A percentile compares a stretch with the other conserved stretches of the same genome.
These are phyloP conservation scores for Centrapalus pauciflorus DNA, from an alignment of 129 eudicot genomes.

Conservation along the genomic window DNA sequence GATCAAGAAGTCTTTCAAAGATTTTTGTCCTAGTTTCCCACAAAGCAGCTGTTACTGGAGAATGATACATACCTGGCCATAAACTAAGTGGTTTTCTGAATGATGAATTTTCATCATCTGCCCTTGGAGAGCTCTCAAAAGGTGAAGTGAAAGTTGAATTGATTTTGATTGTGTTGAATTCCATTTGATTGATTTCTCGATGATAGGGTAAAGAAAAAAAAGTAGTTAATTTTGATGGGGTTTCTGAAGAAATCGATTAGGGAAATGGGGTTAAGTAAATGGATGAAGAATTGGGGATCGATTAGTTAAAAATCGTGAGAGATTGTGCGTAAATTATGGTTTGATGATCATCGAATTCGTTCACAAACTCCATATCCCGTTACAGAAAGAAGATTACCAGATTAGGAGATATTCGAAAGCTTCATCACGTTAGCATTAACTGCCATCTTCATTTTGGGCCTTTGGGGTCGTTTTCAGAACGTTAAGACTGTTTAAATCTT, in stretches of 20 bases:
- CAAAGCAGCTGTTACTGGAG: constrained; percentile 92
- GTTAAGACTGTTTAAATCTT: too few species aligned
- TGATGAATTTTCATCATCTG: constrained; percentile 23
- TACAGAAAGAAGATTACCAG: too few species aligned
- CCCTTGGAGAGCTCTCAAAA: constrained; percentile 39
- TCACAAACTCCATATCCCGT: neutral
- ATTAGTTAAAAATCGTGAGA: constrained; percentile 1
- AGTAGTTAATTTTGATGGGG: neutral
- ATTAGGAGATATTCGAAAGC: neutral
- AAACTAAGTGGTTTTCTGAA: constrained; percentile 64
- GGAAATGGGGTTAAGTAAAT: neutral
- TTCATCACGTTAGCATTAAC: neutral
- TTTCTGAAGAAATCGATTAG: constrained; percentile 5
- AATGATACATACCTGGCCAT: constrained; percentile 99
- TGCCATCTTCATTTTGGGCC: neutral
- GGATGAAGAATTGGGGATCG: constrained; percentile 11
- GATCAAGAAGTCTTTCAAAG: constrained; percentile 72
- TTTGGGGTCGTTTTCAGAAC: too few species aligned
- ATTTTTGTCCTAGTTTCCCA: constrained; percentile 91
- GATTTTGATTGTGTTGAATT: constrained; percentile 50
- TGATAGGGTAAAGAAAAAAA: constrained; percentile 6
- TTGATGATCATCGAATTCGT: constrained; percentile 10
- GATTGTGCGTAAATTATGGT: neutral
- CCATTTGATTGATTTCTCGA: constrained; percentile 4
- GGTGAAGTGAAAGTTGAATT: constrained; percentile 70